These are phyloP conservation scores for Fusarium begoniae DNA, from an alignment of 2,329 filamentous ascomycete genomes.

Conservation along the genomic window DNA sequence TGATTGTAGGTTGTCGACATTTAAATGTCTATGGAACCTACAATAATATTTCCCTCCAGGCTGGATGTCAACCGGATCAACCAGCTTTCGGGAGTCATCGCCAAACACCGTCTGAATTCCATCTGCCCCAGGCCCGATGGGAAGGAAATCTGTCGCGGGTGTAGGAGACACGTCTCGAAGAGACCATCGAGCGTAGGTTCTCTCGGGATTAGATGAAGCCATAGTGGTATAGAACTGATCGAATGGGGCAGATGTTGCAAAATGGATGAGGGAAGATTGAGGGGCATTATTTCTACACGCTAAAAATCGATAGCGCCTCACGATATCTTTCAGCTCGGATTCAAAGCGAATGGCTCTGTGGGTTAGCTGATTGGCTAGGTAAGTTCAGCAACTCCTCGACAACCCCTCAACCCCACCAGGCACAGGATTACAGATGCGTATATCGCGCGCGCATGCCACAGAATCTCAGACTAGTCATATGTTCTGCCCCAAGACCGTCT, in stretches of 20 bases:
- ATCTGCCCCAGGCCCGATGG: background rate
- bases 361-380: background rate
- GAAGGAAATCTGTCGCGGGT: background rate
- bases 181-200: background rate
- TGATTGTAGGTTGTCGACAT: rapidly evolving
- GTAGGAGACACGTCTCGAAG: background rate
- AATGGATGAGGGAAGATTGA: rapidly evolving
- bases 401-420: background rate
- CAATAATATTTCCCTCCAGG: background rate
- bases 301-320: background rate
- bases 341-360: rapidly evolving
- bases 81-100: background rate
- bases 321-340: background rate
- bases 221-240: background rate
- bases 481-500: background rate
- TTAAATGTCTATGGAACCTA: background rate
- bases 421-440: rapidly evolving
- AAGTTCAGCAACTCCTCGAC: background rate
- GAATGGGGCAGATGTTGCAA: rapidly evolving
- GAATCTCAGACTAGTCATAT: background rate
- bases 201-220: background rate
- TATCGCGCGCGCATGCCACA: background rate
- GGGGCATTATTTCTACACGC: background rate
- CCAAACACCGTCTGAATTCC: background rate
- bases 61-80: background rate